These are phyloP conservation scores for Mentha longifolia DNA, from an alignment of 257 asterid genomes.

Conservation along the genomic window DNA sequence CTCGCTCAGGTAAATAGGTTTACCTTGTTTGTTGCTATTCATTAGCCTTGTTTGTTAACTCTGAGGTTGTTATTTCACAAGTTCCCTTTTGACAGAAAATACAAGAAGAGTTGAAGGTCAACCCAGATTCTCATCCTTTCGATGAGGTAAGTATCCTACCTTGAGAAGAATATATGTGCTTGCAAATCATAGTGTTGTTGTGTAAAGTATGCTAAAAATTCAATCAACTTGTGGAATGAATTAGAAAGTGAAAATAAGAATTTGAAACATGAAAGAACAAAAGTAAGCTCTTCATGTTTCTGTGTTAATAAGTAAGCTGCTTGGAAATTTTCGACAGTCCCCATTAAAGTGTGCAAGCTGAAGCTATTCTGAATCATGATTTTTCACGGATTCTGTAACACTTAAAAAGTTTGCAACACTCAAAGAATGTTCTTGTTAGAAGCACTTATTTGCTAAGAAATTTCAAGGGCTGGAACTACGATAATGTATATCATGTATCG, in stretches of 20 bases:
- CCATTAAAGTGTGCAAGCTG: background rate
- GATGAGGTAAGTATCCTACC: constrained; percentile 42
- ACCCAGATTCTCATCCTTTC: constrained; percentile 48
- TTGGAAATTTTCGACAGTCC: background rate
- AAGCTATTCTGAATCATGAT: background rate
- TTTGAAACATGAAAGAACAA: background rate
- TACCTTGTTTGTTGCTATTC: constrained; percentile 22
- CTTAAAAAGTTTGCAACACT: background rate
- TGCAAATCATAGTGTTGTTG: background rate
- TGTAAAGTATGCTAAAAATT: background rate
- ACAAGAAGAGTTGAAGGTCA: constrained; percentile 46
- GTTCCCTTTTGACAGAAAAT: constrained; percentile 40
- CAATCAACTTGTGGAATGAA: background rate
- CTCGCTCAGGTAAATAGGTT: constrained; percentile 76
- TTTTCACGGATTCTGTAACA: background rate
- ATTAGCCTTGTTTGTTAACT: background rate
- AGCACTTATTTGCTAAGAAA: constrained; percentile 1
- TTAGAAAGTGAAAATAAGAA: background rate
- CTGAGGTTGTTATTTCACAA: background rate
- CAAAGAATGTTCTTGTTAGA: background rate
- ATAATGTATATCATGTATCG: background rate
- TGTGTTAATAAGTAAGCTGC: too few species aligned
- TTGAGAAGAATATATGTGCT: constrained; percentile 7
- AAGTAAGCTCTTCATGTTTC: background rate
- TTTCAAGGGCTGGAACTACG: background rate